Base-by-base conservation (phyloP, 257 asterid genomes). In the Scutellaria baicalensis region DNA sequence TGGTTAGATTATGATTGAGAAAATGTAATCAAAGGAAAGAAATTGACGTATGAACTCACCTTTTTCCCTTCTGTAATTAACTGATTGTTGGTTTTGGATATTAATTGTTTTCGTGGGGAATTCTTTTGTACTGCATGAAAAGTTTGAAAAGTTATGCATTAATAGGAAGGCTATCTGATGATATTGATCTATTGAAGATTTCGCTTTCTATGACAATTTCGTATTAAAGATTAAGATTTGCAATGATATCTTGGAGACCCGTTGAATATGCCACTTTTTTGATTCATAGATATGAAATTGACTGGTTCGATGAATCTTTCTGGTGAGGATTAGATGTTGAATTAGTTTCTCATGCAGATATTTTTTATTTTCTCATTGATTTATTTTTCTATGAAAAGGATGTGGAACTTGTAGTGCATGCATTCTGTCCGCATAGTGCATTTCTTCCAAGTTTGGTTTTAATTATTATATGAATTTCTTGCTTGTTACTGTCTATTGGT, bases 281-380 rank as follows among this genome's bases (percentile, higher is more conserved):
- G 11, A 40, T 33, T 44, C 71, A 54, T 31, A 47, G 16, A 35
- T 45, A 33, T 14, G 49, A 58, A 59, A 44, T 31, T 2, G 33
- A 8, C 18, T 27, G 43, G 18, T 45, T 59, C 4, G 39, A 20
- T 20, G 36, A 48, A 31, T 44, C 12, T 70, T 49, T 20, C 31
- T 18, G 67, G 16, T 31, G 70, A 31, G 52, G 43, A 68, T 68
- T 59, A 60, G 18, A 75, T 75, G 50, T 8, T 35, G 38, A 59
- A 75, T n/a, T 51, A 35, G 18, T 51, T 10, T 17, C 49, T 59
- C 60, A 56, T 44, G 55, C n/a, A 21, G 65, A 47, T 36, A 40
- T 55, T 44, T 50, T 8, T 40, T n/a, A 48, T 39, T 38, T 10
- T 66, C 9, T 11, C 23, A 9, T 44, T 48, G 3, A 13, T 35